Conservation (phyloP, 352 stramenopile species). For the Globisporangium nunn region DNA sequence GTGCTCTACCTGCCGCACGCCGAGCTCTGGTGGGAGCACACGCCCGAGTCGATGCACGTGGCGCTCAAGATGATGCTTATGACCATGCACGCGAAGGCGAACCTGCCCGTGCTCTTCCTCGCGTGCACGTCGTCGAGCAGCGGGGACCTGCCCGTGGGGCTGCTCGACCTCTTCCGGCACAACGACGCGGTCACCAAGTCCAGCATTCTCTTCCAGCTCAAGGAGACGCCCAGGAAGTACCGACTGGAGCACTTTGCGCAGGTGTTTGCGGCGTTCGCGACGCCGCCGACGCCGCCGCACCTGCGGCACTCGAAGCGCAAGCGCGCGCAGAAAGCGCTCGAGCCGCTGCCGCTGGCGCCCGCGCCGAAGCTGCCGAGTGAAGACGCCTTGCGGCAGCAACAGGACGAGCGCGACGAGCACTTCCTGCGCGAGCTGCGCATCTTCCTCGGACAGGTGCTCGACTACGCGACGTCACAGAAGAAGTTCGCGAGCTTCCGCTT, state of each 20-base stretch:
- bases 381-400: constrained; percentile 25
- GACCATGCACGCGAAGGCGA: constrained; percentile 56
- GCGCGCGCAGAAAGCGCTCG: constrained; percentile 13
- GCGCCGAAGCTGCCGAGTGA: constrained; percentile 6
- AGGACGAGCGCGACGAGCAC: constrained; percentile 73
- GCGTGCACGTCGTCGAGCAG: constrained; percentile 45
- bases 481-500: constrained; percentile 61
- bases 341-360: constrained; percentile 56
- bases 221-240: constrained; percentile 17
- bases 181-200: constrained; percentile 33
- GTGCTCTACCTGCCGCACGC: constrained; percentile 74
- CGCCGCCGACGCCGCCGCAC: constrained; percentile 23
- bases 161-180: constrained; percentile 55
- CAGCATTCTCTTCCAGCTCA: constrained; percentile 39
- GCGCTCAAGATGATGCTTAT: constrained; percentile 79
- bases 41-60: constrained; percentile 61
- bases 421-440: constrained; percentile 84
- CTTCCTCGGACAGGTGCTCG: constrained; percentile 78
- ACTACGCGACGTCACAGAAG: constrained; percentile 73
- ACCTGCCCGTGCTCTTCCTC: constrained; percentile 74
- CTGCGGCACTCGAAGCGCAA: constrained; percentile 8
- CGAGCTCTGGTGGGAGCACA: constrained; percentile 74
- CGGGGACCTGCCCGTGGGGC: constrained; percentile 30
- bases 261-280: constrained; percentile 47
- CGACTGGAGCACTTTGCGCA: constrained; percentile 56